These are phyloP conservation scores for Russula lepida DNA, from an alignment of 768 basidiomycete species.

Conservation along the genomic window DNA sequence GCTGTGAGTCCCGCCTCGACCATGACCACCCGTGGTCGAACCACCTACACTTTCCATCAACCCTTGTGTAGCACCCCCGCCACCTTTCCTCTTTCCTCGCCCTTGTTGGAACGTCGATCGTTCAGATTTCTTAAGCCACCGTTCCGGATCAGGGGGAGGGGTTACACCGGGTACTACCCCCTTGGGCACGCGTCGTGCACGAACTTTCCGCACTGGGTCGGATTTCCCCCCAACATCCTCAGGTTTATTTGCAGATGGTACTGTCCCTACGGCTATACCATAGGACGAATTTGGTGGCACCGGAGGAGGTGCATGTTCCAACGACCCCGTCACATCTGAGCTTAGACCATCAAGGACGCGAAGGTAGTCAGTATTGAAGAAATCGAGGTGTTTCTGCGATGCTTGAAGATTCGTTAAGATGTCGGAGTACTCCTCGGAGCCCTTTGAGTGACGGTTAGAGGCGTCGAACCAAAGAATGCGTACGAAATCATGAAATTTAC, in stretches of 20 bases:
- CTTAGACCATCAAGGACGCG: slow-evolving; percentile 56
- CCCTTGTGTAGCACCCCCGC: slow-evolving; percentile 67
- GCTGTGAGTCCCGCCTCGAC: slow-evolving; percentile 32
- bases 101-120: slow-evolving; percentile 47
- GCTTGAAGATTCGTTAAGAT: slow-evolving; percentile 80
- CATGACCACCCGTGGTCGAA: slow-evolving; percentile 28
- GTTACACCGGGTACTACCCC: slow-evolving; percentile 75
- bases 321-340: slow-evolving; percentile 37
- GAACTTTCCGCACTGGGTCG: slow-evolving; percentile 36
- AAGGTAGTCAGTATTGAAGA: slow-evolving; percentile 63
- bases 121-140: slow-evolving; percentile 85
- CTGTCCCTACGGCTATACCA: slow-evolving; percentile 23
- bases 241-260: slow-evolving; percentile 28
- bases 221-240: slow-evolving; percentile 29
- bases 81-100: slow-evolving; percentile 46
- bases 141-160: slow-evolving; percentile 75
- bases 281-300: slow-evolving; percentile 30
- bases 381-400: slow-evolving; percentile 74
- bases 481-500: slow-evolving; percentile 38
- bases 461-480: not conserved
- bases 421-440: slow-evolving; percentile 82
- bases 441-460: slow-evolving; percentile 35
- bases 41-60: slow-evolving; percentile 32
- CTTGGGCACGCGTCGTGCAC: slow-evolving; percentile 60
- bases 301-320: slow-evolving; percentile 60